Conservation (phyloP, 768 basidiomycete species). For the Phlebiopsis gigantea region DNA sequence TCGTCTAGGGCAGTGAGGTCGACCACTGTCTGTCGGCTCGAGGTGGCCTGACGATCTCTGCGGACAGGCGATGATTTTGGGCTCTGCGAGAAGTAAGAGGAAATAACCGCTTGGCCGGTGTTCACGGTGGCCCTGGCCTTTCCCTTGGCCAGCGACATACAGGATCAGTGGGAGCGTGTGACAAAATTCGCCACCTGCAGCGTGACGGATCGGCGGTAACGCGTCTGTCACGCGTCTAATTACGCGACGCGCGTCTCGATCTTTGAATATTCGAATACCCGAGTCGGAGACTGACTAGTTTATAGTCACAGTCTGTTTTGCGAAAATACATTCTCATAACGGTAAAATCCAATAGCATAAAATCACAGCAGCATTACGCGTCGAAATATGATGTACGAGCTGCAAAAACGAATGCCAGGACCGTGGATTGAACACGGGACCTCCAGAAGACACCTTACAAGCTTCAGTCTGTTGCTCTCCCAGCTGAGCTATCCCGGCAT, state of each 20-base stretch:
- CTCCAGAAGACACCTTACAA: not conserved
- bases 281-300: too few relatives aligned
- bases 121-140: not conserved
- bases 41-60: not conserved
- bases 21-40: not conserved
- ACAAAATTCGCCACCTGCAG: not conserved
- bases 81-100: constrained; percentile 34
- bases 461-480: constrained; percentile 33
- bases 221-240: not conserved
- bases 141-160: not conserved
- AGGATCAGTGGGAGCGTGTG: not conserved
- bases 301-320: too few relatives aligned
- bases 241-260: not conserved
- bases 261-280: too few relatives aligned
- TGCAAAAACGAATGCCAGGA: not conserved
- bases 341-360: not conserved
- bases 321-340: too few relatives aligned
- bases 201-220: not conserved
- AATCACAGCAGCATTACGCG: not conserved
- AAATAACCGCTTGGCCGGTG: constrained; percentile 32
- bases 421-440: constrained; percentile 9
- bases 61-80: constrained; percentile 2
- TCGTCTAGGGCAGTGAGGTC: not conserved
- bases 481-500: constrained; percentile 31
- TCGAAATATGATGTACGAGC: not conserved